A percentile compares a stretch with the other conserved stretches of the same genome.
Evolutionary conservation across 805 yeast species (phyloP).

Genomic region (Wickerhamomyces alni): DNA sequence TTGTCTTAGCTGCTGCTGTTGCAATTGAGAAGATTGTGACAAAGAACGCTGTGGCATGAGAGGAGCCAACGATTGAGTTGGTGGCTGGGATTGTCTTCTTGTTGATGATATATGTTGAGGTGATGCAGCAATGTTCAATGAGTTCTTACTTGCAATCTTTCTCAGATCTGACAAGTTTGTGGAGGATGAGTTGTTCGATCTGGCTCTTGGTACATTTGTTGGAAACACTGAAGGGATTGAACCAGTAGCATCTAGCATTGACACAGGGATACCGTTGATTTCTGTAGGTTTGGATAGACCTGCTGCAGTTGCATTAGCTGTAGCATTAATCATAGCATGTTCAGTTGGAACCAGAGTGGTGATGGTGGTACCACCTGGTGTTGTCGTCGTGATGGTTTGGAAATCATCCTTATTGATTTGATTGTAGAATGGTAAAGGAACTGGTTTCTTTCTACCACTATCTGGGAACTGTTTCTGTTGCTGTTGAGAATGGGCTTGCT

Average conservation of each 20-base stretch:
- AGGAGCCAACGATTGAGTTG: not conserved
- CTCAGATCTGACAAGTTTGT: constrained; percentile 9
- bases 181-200: not conserved
- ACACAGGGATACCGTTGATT: constrained; percentile 62
- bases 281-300: constrained; percentile 49
- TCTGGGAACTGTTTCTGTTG: constrained; percentile 9
- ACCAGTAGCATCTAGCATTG: constrained; percentile 78
- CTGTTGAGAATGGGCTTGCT: constrained; percentile 15
- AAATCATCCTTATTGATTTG: constrained; percentile 88
- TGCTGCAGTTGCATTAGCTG: constrained; percentile 50
- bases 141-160: constrained; percentile 14
- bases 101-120: not conserved
- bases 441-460: constrained; percentile 20
- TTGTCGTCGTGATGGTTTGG: constrained; percentile 75
- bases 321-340: constrained; percentile 60
- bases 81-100: not conserved
- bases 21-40: not conserved
- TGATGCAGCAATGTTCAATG: constrained; percentile 1
- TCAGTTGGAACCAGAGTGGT: constrained; percentile 87
- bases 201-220: not conserved
- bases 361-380: constrained; percentile 88
- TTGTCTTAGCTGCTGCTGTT: not conserved
- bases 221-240: constrained; percentile 32
- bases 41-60: not conserved
- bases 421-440: constrained; percentile 82